These are phyloP conservation scores for Prinsepia uniflora DNA, from an alignment of 306 rosid species.

Conservation along the genomic window DNA sequence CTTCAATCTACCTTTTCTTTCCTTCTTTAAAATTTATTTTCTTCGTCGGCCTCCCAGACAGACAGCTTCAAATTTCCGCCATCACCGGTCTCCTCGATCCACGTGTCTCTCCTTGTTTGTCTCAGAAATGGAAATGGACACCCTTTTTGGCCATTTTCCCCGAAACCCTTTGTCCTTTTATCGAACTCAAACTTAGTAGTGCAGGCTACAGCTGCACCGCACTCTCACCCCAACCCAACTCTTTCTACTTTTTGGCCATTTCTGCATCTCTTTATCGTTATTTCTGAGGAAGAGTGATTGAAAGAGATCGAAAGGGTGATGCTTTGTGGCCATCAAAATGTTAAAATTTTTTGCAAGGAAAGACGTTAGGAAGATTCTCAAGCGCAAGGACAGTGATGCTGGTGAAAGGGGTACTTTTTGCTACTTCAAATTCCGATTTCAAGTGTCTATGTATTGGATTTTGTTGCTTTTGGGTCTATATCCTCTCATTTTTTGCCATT, in stretches of 20 bases:
- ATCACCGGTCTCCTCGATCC: conserved; percentile 40
- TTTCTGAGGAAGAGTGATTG: conserved; percentile 4
- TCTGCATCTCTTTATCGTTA: conserved; percentile 4
- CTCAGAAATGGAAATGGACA: conserved; percentile 6
- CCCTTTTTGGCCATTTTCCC: background rate
- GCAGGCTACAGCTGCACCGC: background rate
- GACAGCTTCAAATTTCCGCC: conserved; percentile 43
- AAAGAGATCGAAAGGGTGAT: conserved; percentile 9
- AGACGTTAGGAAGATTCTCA: conserved; percentile 80
- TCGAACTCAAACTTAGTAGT: conserved; percentile 3
- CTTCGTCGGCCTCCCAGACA: conserved; percentile 25
- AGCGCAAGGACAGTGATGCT: conserved; percentile 95
- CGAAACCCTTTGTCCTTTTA: background rate
- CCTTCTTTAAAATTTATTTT: background rate
- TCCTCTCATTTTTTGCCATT: background rate
- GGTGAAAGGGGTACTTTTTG: conserved; percentile 66
- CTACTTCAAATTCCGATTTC: background rate
- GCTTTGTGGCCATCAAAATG: conserved; percentile 41
- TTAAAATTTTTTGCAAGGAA: conserved; percentile 58
- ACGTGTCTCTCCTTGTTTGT: conserved; percentile 26
- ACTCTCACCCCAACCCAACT: background rate
- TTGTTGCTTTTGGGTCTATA: background rate
- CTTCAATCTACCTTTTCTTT: background rate
- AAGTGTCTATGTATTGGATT: background rate
- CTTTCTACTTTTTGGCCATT: too few relatives aligned